Evolutionary conservation across 202 grass and related monocot species (phyloP), one percentile per base, ranked within the genome.

Genomic region (Cymbopogon flexuosus): DNA sequence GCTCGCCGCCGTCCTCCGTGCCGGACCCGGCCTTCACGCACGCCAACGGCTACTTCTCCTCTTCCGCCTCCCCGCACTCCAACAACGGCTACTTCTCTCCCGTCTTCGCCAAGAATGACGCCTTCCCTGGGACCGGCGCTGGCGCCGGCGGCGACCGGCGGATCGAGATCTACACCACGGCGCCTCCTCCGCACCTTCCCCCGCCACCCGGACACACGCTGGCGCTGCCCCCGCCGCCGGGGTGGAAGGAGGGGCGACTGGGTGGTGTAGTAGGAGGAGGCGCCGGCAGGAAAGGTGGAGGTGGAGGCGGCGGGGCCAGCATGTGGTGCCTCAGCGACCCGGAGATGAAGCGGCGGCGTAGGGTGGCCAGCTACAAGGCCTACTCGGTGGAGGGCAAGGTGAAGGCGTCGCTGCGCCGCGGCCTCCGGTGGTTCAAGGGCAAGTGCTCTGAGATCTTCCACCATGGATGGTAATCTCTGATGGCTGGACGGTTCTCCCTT

Each of bases 311-410:
- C 0, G 84, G 78, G 19, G 46, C 56, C 63, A 47, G 75, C 56
- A 75, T 87, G 82, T 89, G 93, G 93, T 96, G 88, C 83, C 85
- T 96, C 77, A 87, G 85, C 41, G 93, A 96, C 73, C 93, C 93
- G 6, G 93, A 96, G 84, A 87, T 96, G 88, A 93, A 90, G 84
- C 71, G 88, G 35, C 84, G 91, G 81, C 70, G 90, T 39, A 29
- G 93, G 73, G 93, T 96, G 62, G 93, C 88, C 29, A 93, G 90
- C 83, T 96, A 96, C 83, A 96, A 96, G 84, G 83, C 87, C 6
- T 96, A 93, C 72, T 96, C 93, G 10, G 90, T 96, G 76, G 90
- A 96, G 70, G 93, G 93, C 4, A 96, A 93, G 74, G 78, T 93
- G 72, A 96, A 93, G 77, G 68, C 87, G 8, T 96, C 93, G 7